phyloP scores from a whole-genome alignment of 805 yeast genomes.

The Yamadazyma ubonensis region DNA sequence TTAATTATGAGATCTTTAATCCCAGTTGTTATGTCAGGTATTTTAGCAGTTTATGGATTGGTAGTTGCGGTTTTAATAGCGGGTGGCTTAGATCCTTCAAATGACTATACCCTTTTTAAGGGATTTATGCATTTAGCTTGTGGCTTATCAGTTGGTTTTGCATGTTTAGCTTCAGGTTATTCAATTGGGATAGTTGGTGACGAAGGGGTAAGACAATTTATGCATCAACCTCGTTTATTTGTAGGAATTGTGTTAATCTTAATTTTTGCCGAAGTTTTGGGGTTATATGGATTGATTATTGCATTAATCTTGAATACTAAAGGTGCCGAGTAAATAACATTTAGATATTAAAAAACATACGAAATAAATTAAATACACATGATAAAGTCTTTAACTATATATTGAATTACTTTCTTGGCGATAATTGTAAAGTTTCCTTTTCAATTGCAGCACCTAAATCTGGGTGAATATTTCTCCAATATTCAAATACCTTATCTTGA shows the following conservation, averaged over 20 bases:
- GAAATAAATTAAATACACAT: neutral
- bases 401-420: slow-evolving; percentile 45
- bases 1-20: slow-evolving; percentile 91
- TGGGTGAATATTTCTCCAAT: slow-evolving; percentile 71
- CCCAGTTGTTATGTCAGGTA: slow-evolving; percentile 99
- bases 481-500: slow-evolving; percentile 75
- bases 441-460: slow-evolving; percentile 67
- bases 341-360: neutral
- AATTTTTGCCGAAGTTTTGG: slow-evolving; percentile 89
- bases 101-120: slow-evolving; percentile 80
- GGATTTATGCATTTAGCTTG: slow-evolving; percentile 99
- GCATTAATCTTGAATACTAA: slow-evolving; percentile 90
- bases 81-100: slow-evolving; percentile 77
- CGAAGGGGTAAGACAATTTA: slow-evolving; percentile 83
- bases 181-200: slow-evolving; percentile 95
- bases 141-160: slow-evolving; percentile 94
- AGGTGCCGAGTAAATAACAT: slow-evolving; percentile 49
- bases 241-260: slow-evolving; percentile 88
- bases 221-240: slow-evolving; percentile 85
- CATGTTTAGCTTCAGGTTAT: slow-evolving; percentile 95
- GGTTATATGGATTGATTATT: slow-evolving; percentile 90
- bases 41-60: slow-evolving; percentile 91
- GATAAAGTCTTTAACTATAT: neutral
- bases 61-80: slow-evolving; percentile 97
- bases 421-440: slow-evolving; percentile 54